phyloP scores from a whole-genome alignment of 2,329 filamentous ascomycete genomes.

The Clonostachys solani region DNA sequence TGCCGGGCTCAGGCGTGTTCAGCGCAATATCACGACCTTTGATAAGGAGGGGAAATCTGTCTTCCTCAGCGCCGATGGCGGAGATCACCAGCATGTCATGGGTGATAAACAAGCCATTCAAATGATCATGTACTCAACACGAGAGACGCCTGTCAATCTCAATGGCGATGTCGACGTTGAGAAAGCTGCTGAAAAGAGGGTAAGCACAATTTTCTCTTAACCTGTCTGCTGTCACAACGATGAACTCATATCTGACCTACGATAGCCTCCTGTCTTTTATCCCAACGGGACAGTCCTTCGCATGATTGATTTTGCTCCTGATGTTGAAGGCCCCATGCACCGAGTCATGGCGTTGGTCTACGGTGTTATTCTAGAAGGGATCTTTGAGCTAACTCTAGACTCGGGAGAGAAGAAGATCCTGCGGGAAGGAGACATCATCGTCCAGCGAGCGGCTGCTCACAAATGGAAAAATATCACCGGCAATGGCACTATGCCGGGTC shows the following conservation, averaged over 20 bases:
- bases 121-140: background rate
- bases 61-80: conserved; percentile 10
- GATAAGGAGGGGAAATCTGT: conserved; percentile 12
- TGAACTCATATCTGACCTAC: no score
- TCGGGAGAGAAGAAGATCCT: conserved; percentile 41
- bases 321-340: conserved; percentile 37
- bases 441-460: conserved; percentile 53
- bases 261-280: conserved; percentile 10
- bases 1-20: conserved; percentile 4
- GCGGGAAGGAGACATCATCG: conserved; percentile 45
- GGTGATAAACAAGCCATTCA: background rate
- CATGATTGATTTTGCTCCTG: conserved; percentile 41
- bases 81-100: background rate
- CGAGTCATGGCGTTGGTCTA: conserved; percentile 50
- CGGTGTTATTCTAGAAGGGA: conserved; percentile 49
- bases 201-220: no score
- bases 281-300: conserved; percentile 34
- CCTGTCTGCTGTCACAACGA: no score
- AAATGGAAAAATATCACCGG: conserved; percentile 39
- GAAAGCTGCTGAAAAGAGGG: background rate
- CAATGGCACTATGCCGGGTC: conserved; percentile 3
- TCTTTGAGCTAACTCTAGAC: conserved; percentile 45
- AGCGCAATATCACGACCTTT: conserved; percentile 8
- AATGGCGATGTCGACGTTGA: background rate
- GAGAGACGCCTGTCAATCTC: background rate